Percentiles rank a stretch among this genome's conserved stretches.
phyloP scores from a whole-genome alignment of 768 basidiomycete species.

The Collybia sp. region DNA sequence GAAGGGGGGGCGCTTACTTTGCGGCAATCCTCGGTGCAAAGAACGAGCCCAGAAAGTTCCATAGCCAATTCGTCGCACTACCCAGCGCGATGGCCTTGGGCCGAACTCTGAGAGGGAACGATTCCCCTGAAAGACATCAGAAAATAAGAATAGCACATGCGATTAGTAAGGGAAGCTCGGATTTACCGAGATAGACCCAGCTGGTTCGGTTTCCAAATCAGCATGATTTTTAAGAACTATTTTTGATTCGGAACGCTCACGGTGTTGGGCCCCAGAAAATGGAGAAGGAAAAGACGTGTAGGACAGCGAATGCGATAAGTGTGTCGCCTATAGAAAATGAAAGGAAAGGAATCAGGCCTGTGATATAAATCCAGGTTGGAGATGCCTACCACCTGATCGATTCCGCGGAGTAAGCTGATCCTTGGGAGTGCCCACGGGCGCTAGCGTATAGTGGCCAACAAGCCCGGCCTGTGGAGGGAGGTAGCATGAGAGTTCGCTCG shows the following conservation, averaged over 20 bases:
- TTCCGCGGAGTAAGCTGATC: conserved; percentile 50
- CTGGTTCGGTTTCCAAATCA: conserved; percentile 13
- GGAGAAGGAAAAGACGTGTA: conserved; percentile 68
- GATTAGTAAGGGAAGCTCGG: not conserved
- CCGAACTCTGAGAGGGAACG: conserved; percentile 76
- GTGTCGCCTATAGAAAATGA: conserved; percentile 41
- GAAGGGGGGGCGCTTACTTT: conserved; percentile 28
- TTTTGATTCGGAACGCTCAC: conserved; percentile 16
- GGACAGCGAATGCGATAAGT: conserved; percentile 72
- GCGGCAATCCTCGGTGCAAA: conserved; percentile 65
- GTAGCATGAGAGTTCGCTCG: not conserved
- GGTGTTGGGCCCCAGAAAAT: conserved; percentile 78
- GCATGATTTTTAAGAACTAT: not conserved
- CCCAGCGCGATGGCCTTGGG: conserved; percentile 78
- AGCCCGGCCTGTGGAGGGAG: conserved; percentile 52
- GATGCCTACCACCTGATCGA: conserved; percentile 38
- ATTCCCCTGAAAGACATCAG: conserved; percentile 40
- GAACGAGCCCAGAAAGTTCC: conserved; percentile 74
- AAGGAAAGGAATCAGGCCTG: not conserved
- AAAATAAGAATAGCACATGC: not conserved
- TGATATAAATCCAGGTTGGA: not conserved
- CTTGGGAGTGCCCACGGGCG: conserved; percentile 43
- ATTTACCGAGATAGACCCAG: conserved; percentile 61
- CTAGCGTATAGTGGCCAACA: conserved; percentile 66
- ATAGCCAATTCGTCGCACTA: conserved; percentile 55